Evolutionary conservation across 2,329 filamentous ascomycete species (phyloP).

Genomic region (Colletotrichum sojae): DNA sequence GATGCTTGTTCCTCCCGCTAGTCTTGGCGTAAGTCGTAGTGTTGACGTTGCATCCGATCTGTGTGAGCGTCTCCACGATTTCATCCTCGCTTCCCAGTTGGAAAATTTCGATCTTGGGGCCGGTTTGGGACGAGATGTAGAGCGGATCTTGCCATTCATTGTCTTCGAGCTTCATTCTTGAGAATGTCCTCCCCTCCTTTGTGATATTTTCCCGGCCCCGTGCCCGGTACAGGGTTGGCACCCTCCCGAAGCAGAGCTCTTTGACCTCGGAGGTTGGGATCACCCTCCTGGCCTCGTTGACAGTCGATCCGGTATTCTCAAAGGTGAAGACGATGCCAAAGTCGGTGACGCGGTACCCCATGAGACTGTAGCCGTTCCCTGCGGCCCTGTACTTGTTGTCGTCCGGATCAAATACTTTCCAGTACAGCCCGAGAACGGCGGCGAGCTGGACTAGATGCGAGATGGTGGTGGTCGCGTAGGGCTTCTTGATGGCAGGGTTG

Average conservation of each 20-base stretch:
- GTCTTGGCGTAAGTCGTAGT: constrained; percentile 49
- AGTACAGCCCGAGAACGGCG: constrained; percentile 55
- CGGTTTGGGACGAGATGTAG: constrained; percentile 33
- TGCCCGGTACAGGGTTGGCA: constrained; percentile 53
- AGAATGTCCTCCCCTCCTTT: not conserved
- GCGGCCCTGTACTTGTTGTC: constrained; percentile 53
- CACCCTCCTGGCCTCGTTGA: constrained; percentile 52
- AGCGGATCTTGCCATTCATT: constrained; percentile 15
- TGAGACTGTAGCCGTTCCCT: constrained; percentile 54
- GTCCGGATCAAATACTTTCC: constrained; percentile 56
- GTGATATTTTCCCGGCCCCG: not conserved
- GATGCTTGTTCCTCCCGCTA: constrained; percentile 37
- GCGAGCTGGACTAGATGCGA: constrained; percentile 53
- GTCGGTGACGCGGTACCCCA: constrained; percentile 48
- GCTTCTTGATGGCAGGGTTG: constrained; percentile 42
- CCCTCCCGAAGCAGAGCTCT: constrained; percentile 56
- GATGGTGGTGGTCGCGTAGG: constrained; percentile 54
- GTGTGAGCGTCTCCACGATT: constrained; percentile 53
- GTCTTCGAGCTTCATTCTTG: not conserved
- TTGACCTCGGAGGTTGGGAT: constrained; percentile 56
- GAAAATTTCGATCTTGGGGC: constrained; percentile 40
- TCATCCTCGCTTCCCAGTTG: constrained; percentile 45
- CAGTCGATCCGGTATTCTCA: constrained; percentile 51
- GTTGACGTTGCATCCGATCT: constrained; percentile 54
- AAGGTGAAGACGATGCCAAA: constrained; percentile 58